A percentile compares a stretch with the other conserved stretches of the same genome.
Conservation (phyloP, 2,329 filamentous ascomycete species). For the Thermothelomyces thermophilus region DNA sequence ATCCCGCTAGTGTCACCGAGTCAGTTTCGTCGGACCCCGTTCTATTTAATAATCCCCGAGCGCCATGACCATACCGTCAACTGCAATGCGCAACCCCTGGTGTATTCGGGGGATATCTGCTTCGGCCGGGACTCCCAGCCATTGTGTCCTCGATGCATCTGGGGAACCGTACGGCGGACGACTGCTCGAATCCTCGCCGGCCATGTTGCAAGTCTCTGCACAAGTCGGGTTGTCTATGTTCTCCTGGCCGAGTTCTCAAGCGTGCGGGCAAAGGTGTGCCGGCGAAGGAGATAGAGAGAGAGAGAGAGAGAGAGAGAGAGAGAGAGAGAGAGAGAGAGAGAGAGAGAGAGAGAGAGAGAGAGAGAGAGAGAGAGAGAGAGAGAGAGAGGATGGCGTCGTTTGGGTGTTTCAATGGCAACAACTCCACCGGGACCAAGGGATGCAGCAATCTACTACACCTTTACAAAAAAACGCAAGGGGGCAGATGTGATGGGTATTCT, state of each 20-base stretch:
- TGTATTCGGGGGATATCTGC: not conserved
- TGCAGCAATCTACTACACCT: not conserved
- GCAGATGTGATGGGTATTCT: not conserved
- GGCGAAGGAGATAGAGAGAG: too few relatives aligned
- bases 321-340: too few relatives aligned
- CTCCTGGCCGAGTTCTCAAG: too few relatives aligned
- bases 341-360: too few relatives aligned
- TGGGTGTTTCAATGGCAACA: not conserved
- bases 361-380: not conserved
- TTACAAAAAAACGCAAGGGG: not conserved
- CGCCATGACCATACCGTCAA: not conserved
- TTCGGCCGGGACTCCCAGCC: too few relatives aligned
- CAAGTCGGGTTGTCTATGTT: not conserved
- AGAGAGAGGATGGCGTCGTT: not conserved
- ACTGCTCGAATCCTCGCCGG: not conserved
- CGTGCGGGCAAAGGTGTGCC: too few relatives aligned
- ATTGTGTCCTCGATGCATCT: not conserved
- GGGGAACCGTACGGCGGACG: not conserved
- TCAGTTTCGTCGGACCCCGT: too few relatives aligned
- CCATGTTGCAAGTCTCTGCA: not conserved
- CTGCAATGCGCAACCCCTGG: not conserved
- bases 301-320: too few relatives aligned
- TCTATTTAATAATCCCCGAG: too few relatives aligned
- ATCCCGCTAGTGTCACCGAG: not conserved
- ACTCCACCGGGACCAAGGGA: not conserved